phyloP scores from a whole-genome alignment of 441 rosid species.

The Heliophila coronopifolia region DNA sequence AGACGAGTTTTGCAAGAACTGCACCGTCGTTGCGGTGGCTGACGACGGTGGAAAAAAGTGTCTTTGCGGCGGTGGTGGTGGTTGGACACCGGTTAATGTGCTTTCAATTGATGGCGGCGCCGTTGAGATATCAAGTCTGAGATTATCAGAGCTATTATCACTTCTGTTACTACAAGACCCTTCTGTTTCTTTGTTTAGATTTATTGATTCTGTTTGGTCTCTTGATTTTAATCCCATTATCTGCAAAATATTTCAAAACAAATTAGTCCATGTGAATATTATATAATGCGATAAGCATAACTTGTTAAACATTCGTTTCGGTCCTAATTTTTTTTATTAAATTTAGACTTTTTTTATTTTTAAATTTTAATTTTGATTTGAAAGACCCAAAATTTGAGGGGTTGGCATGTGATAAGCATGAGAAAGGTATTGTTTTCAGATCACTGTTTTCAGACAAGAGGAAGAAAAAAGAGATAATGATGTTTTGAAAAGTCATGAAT shows the following conservation, averaged over 20 bases:
- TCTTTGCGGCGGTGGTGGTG: constrained; percentile 38
- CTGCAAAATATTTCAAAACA: too few relatives aligned
- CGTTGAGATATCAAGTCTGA: constrained; percentile 69
- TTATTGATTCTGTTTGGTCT: constrained; percentile 77
- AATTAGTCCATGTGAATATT: too few relatives aligned
- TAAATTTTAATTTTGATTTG: too few relatives aligned
- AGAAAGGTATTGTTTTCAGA: constrained; percentile 14
- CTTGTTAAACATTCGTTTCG: too few relatives aligned
- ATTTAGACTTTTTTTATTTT: too few relatives aligned
- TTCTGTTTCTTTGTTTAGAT: constrained; percentile 90
- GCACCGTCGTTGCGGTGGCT: constrained; percentile 28
- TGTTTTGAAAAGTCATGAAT: constrained; percentile 24
- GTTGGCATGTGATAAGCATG: too few relatives aligned
- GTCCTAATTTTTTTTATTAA: too few relatives aligned
- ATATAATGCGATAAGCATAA: too few relatives aligned
- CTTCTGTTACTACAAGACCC: constrained; percentile 91
- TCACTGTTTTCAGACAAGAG: constrained; percentile 16
- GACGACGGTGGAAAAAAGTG: constrained; percentile 55
- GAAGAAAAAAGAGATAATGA: constrained; percentile 9
- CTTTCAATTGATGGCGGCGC: constrained; percentile 67
- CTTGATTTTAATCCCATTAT: constrained; percentile 71
- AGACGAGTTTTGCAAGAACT: constrained; percentile 51
- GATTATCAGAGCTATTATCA: constrained; percentile 71
- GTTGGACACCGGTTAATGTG: constrained; percentile 35
- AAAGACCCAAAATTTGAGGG: too few relatives aligned